Conservation (phyloP, 2,329 filamentous ascomycete genomes). For the Hypoxylon sp. region DNA sequence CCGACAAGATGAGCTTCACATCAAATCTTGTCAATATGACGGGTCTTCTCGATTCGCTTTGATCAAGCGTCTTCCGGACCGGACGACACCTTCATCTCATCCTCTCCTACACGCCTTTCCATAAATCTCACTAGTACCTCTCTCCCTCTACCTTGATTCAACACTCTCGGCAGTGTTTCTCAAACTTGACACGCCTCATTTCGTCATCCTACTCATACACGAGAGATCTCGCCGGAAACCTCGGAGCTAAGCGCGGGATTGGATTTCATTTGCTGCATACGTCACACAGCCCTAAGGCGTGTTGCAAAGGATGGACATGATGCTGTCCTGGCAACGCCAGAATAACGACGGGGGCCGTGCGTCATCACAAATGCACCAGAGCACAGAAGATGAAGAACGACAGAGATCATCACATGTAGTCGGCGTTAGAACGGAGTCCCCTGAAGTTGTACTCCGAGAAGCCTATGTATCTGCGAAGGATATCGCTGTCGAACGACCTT, state of each 20-base stretch:
- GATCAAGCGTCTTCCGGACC: conserved; percentile 34
- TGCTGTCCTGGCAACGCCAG: conserved; percentile 11
- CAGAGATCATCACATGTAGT: conserved; percentile 10
- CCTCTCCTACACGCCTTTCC: conserved; percentile 7
- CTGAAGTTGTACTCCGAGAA: conserved; percentile 31
- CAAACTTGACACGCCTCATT: neutral
- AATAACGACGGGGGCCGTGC: conserved; percentile 2
- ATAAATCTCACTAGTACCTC: neutral
- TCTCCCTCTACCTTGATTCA: neutral
- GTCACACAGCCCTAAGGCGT: conserved; percentile 19
- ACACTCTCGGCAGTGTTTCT: neutral
- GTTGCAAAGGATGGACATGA: conserved; percentile 13
- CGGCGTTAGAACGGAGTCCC: conserved; percentile 27
- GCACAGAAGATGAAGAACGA: conserved; percentile 20
- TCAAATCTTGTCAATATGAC: conserved; percentile 37
- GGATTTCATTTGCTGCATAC: conserved; percentile 16
- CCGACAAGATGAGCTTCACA: conserved; percentile 33
- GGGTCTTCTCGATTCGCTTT: conserved; percentile 36
- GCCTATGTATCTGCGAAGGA: conserved; percentile 40
- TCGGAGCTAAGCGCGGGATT: neutral
- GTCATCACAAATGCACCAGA: conserved; percentile 12
- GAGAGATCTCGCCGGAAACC: conserved; percentile 4
- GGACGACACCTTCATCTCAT: conserved; percentile 24
- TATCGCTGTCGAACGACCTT: conserved; percentile 37
- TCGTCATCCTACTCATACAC: neutral